phyloP scores from a whole-genome alignment of 495 filamentous ascomycete species.

The Aspergillus ostianus region DNA sequence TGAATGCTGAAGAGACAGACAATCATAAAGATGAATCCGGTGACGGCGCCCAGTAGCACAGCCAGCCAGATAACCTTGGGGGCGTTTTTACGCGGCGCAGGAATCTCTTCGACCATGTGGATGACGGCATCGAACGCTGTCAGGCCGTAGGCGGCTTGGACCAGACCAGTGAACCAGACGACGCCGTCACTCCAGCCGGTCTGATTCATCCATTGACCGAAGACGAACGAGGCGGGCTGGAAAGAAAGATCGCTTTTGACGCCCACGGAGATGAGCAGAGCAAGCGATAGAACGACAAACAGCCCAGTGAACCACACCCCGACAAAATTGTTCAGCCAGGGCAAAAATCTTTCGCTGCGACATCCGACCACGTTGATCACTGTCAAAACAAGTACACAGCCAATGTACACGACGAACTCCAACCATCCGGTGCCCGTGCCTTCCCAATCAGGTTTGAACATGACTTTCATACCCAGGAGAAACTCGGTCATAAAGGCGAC shows the following conservation, averaged over 20 bases:
- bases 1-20: slow-evolving; percentile 72
- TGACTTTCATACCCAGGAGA: slow-evolving; percentile 44
- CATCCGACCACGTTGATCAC: slow-evolving; percentile 45
- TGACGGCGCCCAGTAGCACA: slow-evolving; percentile 47
- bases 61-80: slow-evolving; percentile 44
- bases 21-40: slow-evolving; percentile 72
- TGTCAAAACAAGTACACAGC: slow-evolving; percentile 37
- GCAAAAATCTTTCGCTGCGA: slow-evolving; percentile 43
- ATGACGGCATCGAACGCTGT: slow-evolving; percentile 64
- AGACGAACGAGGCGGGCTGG: slow-evolving; percentile 50
- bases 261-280: slow-evolving; percentile 44
- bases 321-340: slow-evolving; percentile 49
- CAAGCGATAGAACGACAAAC: slow-evolving; percentile 43
- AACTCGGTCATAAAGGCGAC: slow-evolving; percentile 50
- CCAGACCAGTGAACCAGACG: slow-evolving; percentile 60
- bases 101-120: slow-evolving; percentile 58
- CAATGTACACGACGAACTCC: slow-evolving; percentile 45
- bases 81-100: slow-evolving; percentile 40
- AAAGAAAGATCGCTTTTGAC: slow-evolving; percentile 35
- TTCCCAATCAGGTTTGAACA: slow-evolving; percentile 39
- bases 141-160: slow-evolving; percentile 60
- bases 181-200: slow-evolving; percentile 64
- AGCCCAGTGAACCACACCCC: slow-evolving; percentile 46
- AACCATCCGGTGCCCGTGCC: slow-evolving; percentile 42
- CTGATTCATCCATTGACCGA: slow-evolving; percentile 57